Evolutionary conservation across 305 asterid genomes (phyloP).

Genomic region (Petunia hybrid): DNA sequence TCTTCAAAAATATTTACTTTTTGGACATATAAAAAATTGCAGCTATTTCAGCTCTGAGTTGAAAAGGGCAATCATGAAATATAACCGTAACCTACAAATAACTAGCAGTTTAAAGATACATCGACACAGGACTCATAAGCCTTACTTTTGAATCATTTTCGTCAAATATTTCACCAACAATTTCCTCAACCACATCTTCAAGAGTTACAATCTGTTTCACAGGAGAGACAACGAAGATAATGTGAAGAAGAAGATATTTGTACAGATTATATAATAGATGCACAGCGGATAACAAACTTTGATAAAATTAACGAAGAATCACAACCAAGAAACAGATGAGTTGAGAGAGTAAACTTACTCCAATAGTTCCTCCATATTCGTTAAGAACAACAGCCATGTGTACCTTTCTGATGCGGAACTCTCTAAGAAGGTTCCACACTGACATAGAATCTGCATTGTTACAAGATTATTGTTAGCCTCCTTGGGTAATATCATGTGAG

Average conservation of each 20-base stretch:
- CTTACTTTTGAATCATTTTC: constrained; percentile 98
- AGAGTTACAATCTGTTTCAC: constrained; percentile 88
- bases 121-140: constrained; percentile 10
- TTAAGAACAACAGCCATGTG: constrained; percentile 99
- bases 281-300: not conserved
- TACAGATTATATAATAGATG: not conserved
- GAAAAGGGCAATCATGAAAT: constrained; percentile 31
- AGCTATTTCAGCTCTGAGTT: not conserved
- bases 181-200: constrained; percentile 99
- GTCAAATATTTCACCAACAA: constrained; percentile 98
- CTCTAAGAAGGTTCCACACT: constrained; percentile 99
- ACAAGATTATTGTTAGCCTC: constrained; percentile 14
- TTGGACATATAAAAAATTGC: not conserved
- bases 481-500: not conserved
- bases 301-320: not conserved
- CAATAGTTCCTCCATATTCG: constrained; percentile 99
- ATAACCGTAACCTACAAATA: constrained; percentile 34
- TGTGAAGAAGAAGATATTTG: constrained; percentile 27
- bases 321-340: constrained; percentile 25
- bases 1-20: not conserved
- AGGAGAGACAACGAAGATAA: constrained; percentile 31
- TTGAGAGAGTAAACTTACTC: constrained; percentile 57
- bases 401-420: constrained; percentile 98
- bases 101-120: constrained; percentile 8
- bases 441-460: constrained; percentile 94